Conservation (phyloP, 768 basidiomycete species). For the Tulasnella sp. region DNA sequence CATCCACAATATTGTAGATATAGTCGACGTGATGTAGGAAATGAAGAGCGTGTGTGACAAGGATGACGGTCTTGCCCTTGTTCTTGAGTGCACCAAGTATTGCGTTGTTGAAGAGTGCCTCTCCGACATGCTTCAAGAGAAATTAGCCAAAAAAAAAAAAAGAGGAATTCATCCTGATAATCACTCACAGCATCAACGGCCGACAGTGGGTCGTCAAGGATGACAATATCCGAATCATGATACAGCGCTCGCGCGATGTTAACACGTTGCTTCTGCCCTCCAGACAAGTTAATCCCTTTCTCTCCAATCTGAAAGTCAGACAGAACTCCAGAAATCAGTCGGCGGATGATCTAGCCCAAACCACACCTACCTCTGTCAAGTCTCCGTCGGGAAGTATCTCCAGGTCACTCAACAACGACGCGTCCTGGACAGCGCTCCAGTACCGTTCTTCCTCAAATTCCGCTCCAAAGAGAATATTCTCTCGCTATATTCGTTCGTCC, state of each 20-base stretch:
- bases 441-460: slow-evolving; percentile 62
- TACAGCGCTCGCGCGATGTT: slow-evolving; percentile 72
- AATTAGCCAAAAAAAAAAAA: slow-evolving; percentile 34
- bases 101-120: slow-evolving; percentile 61
- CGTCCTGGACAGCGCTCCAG: slow-evolving; percentile 59
- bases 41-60: slow-evolving; percentile 57
- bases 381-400: slow-evolving; percentile 69
- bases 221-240: slow-evolving; percentile 56
- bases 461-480: slow-evolving; percentile 66
- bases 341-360: not conserved
- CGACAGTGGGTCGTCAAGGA: slow-evolving; percentile 64
- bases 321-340: not conserved
- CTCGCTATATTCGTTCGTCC: slow-evolving; percentile 43
- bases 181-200: slow-evolving; percentile 41
- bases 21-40: slow-evolving; percentile 53
- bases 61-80: slow-evolving; percentile 50
- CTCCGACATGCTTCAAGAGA: slow-evolving; percentile 56
- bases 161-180: not conserved
- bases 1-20: slow-evolving; percentile 48
- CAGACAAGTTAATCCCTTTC: slow-evolving; percentile 58
- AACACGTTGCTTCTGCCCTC: slow-evolving; percentile 60
- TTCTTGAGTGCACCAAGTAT: slow-evolving; percentile 49
- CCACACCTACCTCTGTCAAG: slow-evolving; percentile 58
- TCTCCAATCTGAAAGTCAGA: slow-evolving; percentile 55
- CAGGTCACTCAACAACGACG: slow-evolving; percentile 61